Evolutionary conservation across 768 basidiomycete species (phyloP).

Genomic region (Kwoniella bestiolae): DNA sequence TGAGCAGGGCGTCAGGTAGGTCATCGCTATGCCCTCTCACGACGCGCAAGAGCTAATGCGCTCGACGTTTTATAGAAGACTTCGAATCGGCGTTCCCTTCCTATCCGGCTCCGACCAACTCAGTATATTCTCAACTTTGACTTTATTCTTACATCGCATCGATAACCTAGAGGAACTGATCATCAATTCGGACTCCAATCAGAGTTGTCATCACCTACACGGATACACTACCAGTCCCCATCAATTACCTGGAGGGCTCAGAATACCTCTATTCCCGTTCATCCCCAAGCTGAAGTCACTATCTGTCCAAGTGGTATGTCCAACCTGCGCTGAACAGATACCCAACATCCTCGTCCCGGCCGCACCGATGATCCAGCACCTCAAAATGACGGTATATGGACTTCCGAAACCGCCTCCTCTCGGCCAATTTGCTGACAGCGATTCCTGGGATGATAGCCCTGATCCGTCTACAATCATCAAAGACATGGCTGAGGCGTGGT

Average conservation of each 20-base stretch:
- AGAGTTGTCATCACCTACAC: neutral
- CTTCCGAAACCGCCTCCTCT: neutral
- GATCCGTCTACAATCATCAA: neutral
- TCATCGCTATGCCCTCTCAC: neutral
- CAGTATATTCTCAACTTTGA: neutral
- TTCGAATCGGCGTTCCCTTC: neutral
- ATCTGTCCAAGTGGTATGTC: neutral
- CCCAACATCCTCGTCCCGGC: neutral
- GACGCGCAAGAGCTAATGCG: neutral
- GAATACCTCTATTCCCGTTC: constrained; percentile 3
- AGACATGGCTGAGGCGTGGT: neutral
- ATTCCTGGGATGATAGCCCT: neutral
- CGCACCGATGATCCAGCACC: neutral
- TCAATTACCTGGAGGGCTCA: no score
- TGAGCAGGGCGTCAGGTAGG: neutral
- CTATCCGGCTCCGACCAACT: neutral
- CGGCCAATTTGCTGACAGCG: neutral
- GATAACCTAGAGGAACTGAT: constrained; percentile 5
- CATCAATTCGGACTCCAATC: neutral
- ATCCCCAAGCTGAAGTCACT: neutral
- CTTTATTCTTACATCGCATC: neutral
- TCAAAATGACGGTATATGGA: neutral
- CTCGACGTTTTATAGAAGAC: neutral
- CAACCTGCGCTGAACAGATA: neutral
- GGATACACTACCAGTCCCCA: neutral